Base-by-base conservation (phyloP, 2,329 filamentous ascomycete genomes). In the Kalaharituber pfeilii region DNA sequence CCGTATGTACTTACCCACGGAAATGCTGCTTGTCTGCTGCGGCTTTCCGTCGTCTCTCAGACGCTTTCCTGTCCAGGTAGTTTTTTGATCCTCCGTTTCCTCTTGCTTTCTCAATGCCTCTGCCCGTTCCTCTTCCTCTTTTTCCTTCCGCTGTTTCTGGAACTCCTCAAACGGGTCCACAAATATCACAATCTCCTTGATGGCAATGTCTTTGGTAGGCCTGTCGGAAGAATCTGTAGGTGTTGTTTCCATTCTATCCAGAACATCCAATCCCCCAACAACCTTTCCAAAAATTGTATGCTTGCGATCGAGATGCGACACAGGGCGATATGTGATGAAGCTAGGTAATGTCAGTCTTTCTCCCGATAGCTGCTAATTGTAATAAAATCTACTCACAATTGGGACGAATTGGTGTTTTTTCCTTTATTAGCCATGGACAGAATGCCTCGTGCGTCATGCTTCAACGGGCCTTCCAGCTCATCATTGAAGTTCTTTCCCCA, bases 391-490 rank as follows among this genome's bases (percentile, higher is more conserved):
- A 47, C 42, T 3, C 25, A 47, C 66, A 81, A 98, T 68, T 98
- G 91, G 62, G 80, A 86, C 7, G 85, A 91, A 69, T 98, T 98
- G 22, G 89, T 96, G 66, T 95, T 89, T 66, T 95, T 95, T 56
- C 91, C 91, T 67, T 98, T 98, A 69, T 98, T 98, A 39, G 91
- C 91, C 91, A 98, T 98, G 62, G 82, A 87, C 25, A 93, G 66
- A 0, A 88, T 77, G 11, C 91, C 91, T 26, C 88, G 75, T 0
- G 75, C 71, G 65, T 86, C 82, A 64, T 98, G 91, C n/a, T 81
- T 83, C 39, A 87, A 69, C 0, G 89, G 86, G 0, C 88, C 87
- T 15, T 95, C 87, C 59, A 96, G 82, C 66, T 98, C 91, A 67
- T 98, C 91, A 52, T 82, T 75, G 65, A 98, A 98, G 57, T 87